phyloP scores from a whole-genome alignment of 192 early-diverging fungal genomes.

The Blastocladiella britannica region DNA sequence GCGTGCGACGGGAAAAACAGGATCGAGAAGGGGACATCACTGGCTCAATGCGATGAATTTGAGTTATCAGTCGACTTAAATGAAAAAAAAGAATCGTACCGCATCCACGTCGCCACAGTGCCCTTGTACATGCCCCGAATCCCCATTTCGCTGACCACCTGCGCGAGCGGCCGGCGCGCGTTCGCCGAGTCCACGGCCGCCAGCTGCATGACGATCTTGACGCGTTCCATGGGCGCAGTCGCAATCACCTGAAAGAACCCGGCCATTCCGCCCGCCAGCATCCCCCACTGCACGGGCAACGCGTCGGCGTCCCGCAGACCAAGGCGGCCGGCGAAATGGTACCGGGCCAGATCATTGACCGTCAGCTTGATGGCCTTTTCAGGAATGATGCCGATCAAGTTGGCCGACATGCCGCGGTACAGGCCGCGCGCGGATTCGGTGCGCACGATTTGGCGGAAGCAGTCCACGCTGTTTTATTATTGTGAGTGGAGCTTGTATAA shows the following conservation, averaged over 20 bases:
- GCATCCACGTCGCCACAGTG: conserved; percentile 18
- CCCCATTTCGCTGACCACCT: conserved; percentile 19
- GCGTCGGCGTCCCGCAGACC: conserved; percentile 9
- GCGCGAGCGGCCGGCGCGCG: conserved; percentile 10
- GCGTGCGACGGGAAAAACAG: conserved; percentile 29
- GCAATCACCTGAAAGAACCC: conserved; percentile 32
- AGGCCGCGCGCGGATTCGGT: conserved; percentile 21
- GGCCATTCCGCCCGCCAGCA: conserved; percentile 26
- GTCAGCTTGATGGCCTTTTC: conserved; percentile 39
- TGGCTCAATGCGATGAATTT: no score
- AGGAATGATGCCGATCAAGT: conserved; percentile 26
- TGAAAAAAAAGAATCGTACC: background rate
- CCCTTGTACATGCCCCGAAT: conserved; percentile 22
- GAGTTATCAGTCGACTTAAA: no score
- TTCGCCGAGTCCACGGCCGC: conserved; percentile 10
- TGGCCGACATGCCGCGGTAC: conserved; percentile 25
- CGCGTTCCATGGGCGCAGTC: conserved; percentile 37
- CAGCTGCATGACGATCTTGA: conserved; percentile 32
- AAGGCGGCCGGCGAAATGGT: conserved; percentile 14
- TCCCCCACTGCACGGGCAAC: conserved; percentile 19
- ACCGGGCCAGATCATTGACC: conserved; percentile 27
- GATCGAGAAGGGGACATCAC: conserved; percentile 32
- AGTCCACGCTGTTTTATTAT: conserved; percentile 15
- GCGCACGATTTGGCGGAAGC: conserved; percentile 16
- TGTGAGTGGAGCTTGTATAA: conserved; percentile 4